Conservation (phyloP, 192 early-diverging fungal species). For the Backusella australiensis region DNA sequence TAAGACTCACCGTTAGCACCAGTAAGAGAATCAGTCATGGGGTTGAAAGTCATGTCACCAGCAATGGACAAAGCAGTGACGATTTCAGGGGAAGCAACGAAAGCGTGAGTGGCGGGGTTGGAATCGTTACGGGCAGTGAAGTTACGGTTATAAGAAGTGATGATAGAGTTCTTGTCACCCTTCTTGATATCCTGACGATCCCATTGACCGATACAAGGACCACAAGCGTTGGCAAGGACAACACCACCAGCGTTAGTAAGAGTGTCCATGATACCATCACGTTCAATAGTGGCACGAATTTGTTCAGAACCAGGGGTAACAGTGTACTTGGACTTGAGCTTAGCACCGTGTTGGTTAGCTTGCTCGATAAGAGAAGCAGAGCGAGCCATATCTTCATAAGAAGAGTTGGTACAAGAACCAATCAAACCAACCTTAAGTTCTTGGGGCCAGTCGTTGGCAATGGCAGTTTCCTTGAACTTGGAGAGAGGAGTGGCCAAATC, state of each 20-base stretch:
- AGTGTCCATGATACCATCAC: slow-evolving; percentile 81
- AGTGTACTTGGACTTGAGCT: slow-evolving; percentile 80
- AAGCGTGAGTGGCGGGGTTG: slow-evolving; percentile 95
- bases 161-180: slow-evolving; percentile 96
- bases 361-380: slow-evolving; percentile 87
- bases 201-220: slow-evolving; percentile 99
- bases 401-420: slow-evolving; percentile 98
- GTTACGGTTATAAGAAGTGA: slow-evolving; percentile 99
- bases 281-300: slow-evolving; percentile 93
- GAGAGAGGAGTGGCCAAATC: slow-evolving; percentile 92
- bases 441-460: slow-evolving; percentile 84
- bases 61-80: slow-evolving; percentile 96
- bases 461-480: slow-evolving; percentile 89
- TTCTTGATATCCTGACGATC: slow-evolving; percentile 95
- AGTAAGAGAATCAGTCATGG: slow-evolving; percentile 83
- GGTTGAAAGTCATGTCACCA: slow-evolving; percentile 94
- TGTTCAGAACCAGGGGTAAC: slow-evolving; percentile 98
- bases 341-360: slow-evolving; percentile 77
- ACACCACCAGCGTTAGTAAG: slow-evolving; percentile 80
- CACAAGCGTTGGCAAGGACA: slow-evolving; percentile 97
- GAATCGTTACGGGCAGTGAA: slow-evolving; percentile 99
- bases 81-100: slow-evolving; percentile 90
- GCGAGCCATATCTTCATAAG: slow-evolving; percentile 96
- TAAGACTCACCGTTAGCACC: slow-evolving; percentile 90
- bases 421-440: slow-evolving; percentile 91